phyloP scores from a whole-genome alignment of 257 asterid species.

The Solanum rostratum region DNA sequence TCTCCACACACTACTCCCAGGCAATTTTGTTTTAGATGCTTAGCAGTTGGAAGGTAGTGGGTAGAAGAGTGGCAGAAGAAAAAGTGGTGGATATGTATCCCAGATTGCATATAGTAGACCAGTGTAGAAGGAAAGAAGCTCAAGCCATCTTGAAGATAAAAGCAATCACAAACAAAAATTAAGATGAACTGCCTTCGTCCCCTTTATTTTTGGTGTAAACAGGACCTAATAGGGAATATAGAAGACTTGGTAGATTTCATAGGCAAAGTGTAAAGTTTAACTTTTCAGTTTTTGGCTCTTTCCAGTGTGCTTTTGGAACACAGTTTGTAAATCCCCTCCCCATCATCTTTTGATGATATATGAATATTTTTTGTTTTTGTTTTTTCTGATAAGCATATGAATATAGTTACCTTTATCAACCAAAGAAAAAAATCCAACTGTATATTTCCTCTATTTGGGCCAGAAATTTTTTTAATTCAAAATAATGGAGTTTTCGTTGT shows the following conservation, averaged over 20 bases:
- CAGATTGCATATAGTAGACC: not conserved
- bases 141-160: not conserved
- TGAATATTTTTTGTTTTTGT: not conserved
- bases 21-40: too few species aligned
- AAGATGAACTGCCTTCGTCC: too few species aligned
- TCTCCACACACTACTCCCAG: too few species aligned
- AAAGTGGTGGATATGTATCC: not conserved
- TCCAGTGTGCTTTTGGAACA: not conserved
- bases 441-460: not conserved
- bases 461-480: not conserved
- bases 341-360: not conserved
- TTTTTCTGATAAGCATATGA: not conserved
- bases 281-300: not conserved
- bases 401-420: not conserved
- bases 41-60: not conserved
- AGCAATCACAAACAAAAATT: not conserved
- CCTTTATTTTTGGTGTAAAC: not conserved
- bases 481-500: not conserved
- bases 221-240: not conserved
- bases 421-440: not conserved
- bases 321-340: not conserved
- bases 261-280: not conserved
- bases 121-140: not conserved
- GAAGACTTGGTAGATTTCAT: not conserved
- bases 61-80: not conserved